A percentile compares a stretch with the other conserved stretches of the same genome.
Conservation (phyloP, 768 basidiomycete genomes). For the Hypholoma sublateritium region DNA sequence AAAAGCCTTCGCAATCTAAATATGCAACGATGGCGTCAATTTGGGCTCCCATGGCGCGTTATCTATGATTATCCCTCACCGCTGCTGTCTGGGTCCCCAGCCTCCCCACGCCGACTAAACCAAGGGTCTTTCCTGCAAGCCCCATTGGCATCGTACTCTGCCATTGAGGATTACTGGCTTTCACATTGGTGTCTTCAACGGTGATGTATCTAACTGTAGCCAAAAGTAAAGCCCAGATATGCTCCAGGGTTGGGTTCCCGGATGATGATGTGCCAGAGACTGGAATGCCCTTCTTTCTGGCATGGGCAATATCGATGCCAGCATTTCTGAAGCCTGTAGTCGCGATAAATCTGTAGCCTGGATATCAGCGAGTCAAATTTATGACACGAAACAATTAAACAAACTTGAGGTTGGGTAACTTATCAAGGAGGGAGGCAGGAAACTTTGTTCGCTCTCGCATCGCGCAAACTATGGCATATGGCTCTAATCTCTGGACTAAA, state of each 20-base stretch:
- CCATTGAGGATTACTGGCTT: conserved; percentile 48
- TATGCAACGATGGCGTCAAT: conserved; percentile 1
- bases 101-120: conserved; percentile 60
- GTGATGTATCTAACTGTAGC: conserved; percentile 49
- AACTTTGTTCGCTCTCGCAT: conserved; percentile 72
- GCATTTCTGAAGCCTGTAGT: conserved; percentile 55
- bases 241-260: conserved; percentile 55
- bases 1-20: conserved; percentile 59
- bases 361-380: not conserved
- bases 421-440: conserved; percentile 43
- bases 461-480: conserved; percentile 57
- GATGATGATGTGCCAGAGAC: conserved; percentile 49
- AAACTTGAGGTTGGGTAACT: conserved; percentile 55
- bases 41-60: not conserved
- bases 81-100: conserved; percentile 53
- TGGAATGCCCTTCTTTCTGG: conserved; percentile 45
- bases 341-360: conserved; percentile 42
- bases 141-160: conserved; percentile 51
- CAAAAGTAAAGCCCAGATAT: conserved; percentile 65
- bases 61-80: conserved; percentile 24
- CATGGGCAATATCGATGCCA: conserved; percentile 48
- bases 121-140: conserved; percentile 54
- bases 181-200: conserved; percentile 49
- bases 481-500: conserved; percentile 46
- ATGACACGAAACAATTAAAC: conserved; percentile 2